Evolutionary conservation across 345 rosid genomes (phyloP), one percentile per base, ranked within the genome.

Genomic region (Citrus sinensis): DNA sequence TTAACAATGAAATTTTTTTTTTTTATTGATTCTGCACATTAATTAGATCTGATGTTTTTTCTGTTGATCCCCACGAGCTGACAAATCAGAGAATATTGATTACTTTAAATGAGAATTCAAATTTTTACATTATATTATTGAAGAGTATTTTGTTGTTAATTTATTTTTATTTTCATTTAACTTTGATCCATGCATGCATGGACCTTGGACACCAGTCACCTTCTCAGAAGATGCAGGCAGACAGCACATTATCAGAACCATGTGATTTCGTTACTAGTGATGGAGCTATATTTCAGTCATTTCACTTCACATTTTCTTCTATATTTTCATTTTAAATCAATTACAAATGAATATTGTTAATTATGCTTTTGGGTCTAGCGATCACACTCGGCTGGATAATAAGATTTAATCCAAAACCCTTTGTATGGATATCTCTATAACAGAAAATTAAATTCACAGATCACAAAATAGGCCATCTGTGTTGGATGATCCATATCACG

Each of bases 31-130:
- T 67, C 42, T 8, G 7, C 14, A 24, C 34, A 46, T 24, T 55
- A 8, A 25, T 24, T 55, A 4, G 24, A 25, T 67, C 37, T 56
- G 56, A 76, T 67, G 79, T 25, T 66, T 55, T 66, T 67, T 67
- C 40, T 25, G 78, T 75, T 46, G 30, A 75, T 42, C 78, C 16
- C 70, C 60, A 22, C 61, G 62, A 63, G 70, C 70, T 64, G 42
- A 22, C 46, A 24, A 73, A n/a, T 59, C 67, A 73, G 66, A 37
- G 59, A 46, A 42, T 42, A 54, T 54, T 54, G 1, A 54, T 1
- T 54, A 54, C 16, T 54, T 46, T 16, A 19, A 54, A 16, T 54
- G 22, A 54, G 58, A 54, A 54, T 54, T 19, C 6, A 54, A 54
- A 6, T 0, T 54, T 19, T 54, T 2, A 25, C n/a, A 35, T 4